Conservation (phyloP, 2,329 filamentous ascomycete species). For the Fonsecaea nubica region DNA sequence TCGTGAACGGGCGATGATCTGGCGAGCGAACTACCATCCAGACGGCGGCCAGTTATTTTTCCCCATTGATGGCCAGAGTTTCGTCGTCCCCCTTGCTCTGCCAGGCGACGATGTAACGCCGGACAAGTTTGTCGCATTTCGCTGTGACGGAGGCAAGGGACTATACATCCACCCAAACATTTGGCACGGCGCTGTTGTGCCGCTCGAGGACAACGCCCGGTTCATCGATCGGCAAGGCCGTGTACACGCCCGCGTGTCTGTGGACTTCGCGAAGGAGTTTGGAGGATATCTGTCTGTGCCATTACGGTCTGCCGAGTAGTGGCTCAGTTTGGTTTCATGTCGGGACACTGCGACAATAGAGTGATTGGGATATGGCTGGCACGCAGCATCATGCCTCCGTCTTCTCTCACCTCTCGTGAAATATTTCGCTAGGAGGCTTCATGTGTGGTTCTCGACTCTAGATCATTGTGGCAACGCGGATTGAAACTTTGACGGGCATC, state of each 20-base stretch:
- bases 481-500: background rate
- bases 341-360: background rate
- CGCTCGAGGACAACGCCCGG: conserved; percentile 22
- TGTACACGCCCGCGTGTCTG: conserved; percentile 28
- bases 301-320: conserved; percentile 1
- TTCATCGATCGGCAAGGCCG: conserved; percentile 27
- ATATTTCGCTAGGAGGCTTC: background rate
- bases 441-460: background rate
- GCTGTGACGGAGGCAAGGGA: conserved; percentile 25
- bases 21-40: conserved; percentile 30
- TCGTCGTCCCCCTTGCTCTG: conserved; percentile 25
- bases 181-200: conserved; percentile 30
- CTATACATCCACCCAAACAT: conserved; percentile 30
- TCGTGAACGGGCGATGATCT: conserved; percentile 25
- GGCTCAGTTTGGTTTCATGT: background rate
- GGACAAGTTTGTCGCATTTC: conserved; percentile 28
- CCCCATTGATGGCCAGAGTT: conserved; percentile 22
- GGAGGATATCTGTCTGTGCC: conserved; percentile 27
- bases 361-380: background rate
- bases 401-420: background rate
- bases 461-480: background rate
- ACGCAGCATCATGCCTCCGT: background rate
- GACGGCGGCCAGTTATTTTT: conserved; percentile 30
- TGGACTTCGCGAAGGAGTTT: conserved; percentile 31
- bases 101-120: conserved; percentile 28